Percentiles rank a stretch among this genome's conserved stretches.
Conservation (phyloP, 345 rosid genomes). For the thale cress (Arabidopsis thaliana) region TAIR10.1 NC_003070.9:10857001-10857500, state of each 20-base stretch:
- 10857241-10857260: constrained; percentile 1
- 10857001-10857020: constrained; percentile 71
- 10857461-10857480: constrained; percentile 50
- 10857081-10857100: constrained; percentile 7
- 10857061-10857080: constrained; percentile 55
- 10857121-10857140: background rate
- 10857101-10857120: background rate
- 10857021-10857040: constrained; percentile 78
- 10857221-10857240: background rate
- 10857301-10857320: constrained; percentile 32
- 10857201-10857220: constrained; percentile 13
- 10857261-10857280: constrained; percentile 41
- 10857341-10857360: constrained; percentile 35
- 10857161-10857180: constrained; percentile 29
- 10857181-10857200: constrained; percentile 22
- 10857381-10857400: constrained; percentile 22
- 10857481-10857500: constrained; percentile 64
- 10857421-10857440: constrained; percentile 25
- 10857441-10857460: constrained; percentile 29
- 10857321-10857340: constrained; percentile 42
- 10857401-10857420: constrained; percentile 37
- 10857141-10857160: constrained; percentile 2
- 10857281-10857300: constrained; percentile 40
- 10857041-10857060: constrained; percentile 65
- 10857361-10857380: constrained; percentile 29